Evolutionary conservation across 352 stramenopile genomes (phyloP), one percentile per base, ranked within the genome.

Genomic region (Pythium myriotylum): DNA sequence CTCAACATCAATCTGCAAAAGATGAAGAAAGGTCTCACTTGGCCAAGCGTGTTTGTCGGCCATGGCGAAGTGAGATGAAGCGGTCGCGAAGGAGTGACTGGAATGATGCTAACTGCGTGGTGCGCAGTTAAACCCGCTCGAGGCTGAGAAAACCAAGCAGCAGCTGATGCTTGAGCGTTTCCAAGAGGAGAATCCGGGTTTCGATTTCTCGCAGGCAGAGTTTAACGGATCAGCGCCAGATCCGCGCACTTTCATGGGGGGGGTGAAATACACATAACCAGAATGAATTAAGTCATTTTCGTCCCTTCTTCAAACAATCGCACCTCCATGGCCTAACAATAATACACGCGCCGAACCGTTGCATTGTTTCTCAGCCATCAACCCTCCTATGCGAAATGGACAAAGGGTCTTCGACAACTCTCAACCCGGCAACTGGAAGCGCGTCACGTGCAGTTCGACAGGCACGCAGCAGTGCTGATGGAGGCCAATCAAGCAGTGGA

Each of bases 141-240:
- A 91, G 33, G 86, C 97, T 42, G 84, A 98, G 72, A 86, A 96
- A 62, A 94, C 97, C 17, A 94, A 98, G 72, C 92, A 98, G 67
- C 88, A 98, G 70, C 84, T 99, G 65, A 98, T 99, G 92, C 76
- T 99, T 23, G 96, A 99, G 77, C 79, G 97, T 27, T 99, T 99
- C 76, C 94, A 99, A 72, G 94, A 98, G 68, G 96, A 99, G 73
- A 96, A 99, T 75, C 96, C 97, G n/a, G 96, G 97, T 24, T 99
- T 99, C 67, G 97, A 99, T 61, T 99, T 99, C 82, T 97, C 94
- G 13, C 90, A 95, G 53, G 97, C 97, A 26, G 88, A 98, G 62
- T 99, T 99, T 68, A 99, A 98, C 76, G 97, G 97, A 5, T 70
- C 86, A 27, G 95, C 97, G 10, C 97, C 97, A 2, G 95, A 99